Evolutionary conservation across 352 stramenopile species (phyloP).

Genomic region (Phytopythium cucurbitacearum): DNA sequence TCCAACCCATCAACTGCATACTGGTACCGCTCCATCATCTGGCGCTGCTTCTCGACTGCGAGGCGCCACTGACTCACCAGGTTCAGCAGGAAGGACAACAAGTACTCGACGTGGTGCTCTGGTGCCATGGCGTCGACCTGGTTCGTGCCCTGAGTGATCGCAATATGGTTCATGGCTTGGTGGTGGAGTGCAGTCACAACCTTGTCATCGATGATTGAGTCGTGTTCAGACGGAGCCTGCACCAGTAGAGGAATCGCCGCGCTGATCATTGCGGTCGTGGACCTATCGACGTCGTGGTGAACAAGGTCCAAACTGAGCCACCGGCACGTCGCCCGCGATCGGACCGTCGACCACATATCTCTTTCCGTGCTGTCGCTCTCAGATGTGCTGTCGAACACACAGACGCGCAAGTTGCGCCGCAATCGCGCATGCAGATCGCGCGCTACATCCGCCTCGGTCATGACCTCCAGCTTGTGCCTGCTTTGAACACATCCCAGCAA

Average conservation of each 20-base stretch:
- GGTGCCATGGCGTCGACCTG: not conserved
- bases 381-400: conserved; percentile 17
- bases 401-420: conserved; percentile 40
- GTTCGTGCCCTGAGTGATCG: not conserved
- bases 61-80: not conserved
- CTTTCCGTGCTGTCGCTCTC: not conserved
- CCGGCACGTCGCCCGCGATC: conserved; percentile 16
- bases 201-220: not conserved
- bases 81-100: conserved; percentile 22
- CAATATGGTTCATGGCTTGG: not conserved
- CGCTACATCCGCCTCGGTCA: conserved; percentile 27
- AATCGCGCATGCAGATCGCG: conserved; percentile 24
- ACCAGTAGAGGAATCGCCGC: no score
- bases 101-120: conserved; percentile 11
- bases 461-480: conserved; percentile 22
- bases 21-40: no score
- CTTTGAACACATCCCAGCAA: conserved; percentile 29
- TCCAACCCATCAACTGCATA: not conserved
- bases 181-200: not conserved
- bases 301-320: conserved; percentile 16
- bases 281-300: not conserved
- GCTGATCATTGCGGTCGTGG: not conserved
- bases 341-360: conserved; percentile 5
- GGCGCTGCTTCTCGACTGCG: not conserved
- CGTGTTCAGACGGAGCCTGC: no score